Base-by-base conservation (phyloP, 2,329 filamentous ascomycete species). In the Colletotrichum plurivorum region DNA sequence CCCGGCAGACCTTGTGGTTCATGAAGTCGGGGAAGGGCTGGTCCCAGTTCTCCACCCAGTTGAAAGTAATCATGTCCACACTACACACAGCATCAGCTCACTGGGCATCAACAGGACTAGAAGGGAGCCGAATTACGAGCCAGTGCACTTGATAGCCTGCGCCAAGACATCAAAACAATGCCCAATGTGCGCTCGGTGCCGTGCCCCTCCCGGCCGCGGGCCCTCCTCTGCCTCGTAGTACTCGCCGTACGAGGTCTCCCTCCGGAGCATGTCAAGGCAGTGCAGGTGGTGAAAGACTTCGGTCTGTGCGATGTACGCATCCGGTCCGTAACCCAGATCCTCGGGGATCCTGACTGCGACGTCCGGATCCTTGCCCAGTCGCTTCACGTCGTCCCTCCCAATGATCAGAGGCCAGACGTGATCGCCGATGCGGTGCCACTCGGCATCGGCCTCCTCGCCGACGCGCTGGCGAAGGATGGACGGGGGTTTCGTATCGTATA, bases 211-310 rank as follows among this genome's bases (percentile, higher is more conserved):
- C 15, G 63, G 63, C 39, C 43, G 52, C 12, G 63, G 55, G 5
- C 55, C 63, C 31, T 65, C 55, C 7, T 60, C 48, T 22, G 39
- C 22, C 39, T 65, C 27, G 12, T 54, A 65, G 15, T 60, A 71
- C 41, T 71, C 63, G 46, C 49, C 48, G 10, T 63, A 63, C n/a
- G 58, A 66, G 2, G 61, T 20, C 20, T 70, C 54, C 9, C 55
- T 39, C 8, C 79, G 75, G 2, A 82, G 72, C 2, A 77, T 70
- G 57, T 81, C 79, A 57, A 81, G 74, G 70, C 79, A 81, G 64
- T 82, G 80, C 1, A 81, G 73, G 53, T 80, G 76, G 60, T 82
- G 80, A 64, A 80, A 80, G 3, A 79, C 64, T 16, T 83, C 80
- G 2, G 82, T 64, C 52, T 76, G 72, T 3, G 73, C 78, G 57